These are phyloP conservation scores for Massariosphaeria phaeospora DNA, from an alignment of 495 filamentous ascomycete species.

Conservation along the genomic window DNA sequence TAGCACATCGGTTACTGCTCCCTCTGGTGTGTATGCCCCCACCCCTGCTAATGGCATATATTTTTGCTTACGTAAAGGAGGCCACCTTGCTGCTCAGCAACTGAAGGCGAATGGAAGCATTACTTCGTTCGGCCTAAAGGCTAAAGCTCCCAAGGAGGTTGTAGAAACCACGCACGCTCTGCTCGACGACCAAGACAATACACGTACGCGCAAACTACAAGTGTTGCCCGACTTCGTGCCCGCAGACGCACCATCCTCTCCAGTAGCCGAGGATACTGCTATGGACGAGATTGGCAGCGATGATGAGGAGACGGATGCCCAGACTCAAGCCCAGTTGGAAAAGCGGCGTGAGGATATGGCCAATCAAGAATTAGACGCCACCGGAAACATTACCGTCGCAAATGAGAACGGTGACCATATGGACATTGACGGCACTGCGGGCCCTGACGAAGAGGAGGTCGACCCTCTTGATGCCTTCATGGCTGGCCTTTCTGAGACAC, in stretches of 20 bases:
- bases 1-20: constrained; percentile 44
- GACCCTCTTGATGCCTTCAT: constrained; percentile 97
- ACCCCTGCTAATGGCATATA: neutral
- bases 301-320: constrained; percentile 71
- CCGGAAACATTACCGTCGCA: constrained; percentile 9
- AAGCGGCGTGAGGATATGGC: constrained; percentile 62
- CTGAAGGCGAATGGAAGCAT: constrained; percentile 64
- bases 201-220: constrained; percentile 61
- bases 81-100: constrained; percentile 45
- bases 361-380: constrained; percentile 48
- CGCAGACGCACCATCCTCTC: constrained; percentile 54
- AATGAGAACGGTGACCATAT: constrained; percentile 35
- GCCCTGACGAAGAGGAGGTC: constrained; percentile 57
- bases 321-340: constrained; percentile 61
- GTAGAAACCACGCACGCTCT: constrained; percentile 63
- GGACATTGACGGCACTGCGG: constrained; percentile 43
- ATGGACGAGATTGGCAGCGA: constrained; percentile 74
- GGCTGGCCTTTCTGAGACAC: constrained; percentile 57
- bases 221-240: constrained; percentile 50
- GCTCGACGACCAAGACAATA: constrained; percentile 82
- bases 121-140: constrained; percentile 75
- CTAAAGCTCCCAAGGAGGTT: constrained; percentile 59
- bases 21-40: constrained; percentile 66
- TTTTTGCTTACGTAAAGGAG: constrained; percentile 17
- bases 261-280: constrained; percentile 58